Percentiles rank a stretch among this genome's conserved stretches.
These are phyloP conservation scores for Macadamia tetraphylla DNA, from an alignment of 164 flowering plant species.

Conservation along the genomic window DNA sequence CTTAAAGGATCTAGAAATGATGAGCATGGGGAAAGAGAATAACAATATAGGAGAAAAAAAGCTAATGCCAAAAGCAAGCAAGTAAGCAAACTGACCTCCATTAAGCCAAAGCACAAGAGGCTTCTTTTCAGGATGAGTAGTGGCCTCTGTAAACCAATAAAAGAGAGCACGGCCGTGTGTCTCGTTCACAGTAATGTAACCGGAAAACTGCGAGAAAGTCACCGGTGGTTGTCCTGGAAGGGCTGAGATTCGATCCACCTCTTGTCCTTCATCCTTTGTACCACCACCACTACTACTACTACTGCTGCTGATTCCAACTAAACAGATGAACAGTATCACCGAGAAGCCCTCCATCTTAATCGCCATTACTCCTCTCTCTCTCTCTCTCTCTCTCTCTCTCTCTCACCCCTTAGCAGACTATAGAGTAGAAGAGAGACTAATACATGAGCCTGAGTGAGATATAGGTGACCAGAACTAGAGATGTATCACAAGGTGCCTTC, in stretches of 20 bases:
- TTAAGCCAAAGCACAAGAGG: slow-evolving; percentile 94
- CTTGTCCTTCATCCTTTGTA: slow-evolving; percentile 22
- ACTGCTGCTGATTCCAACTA: slow-evolving; percentile 5
- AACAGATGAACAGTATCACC: slow-evolving; percentile 4
- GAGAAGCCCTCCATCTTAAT: slow-evolving; percentile 7
- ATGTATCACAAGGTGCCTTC: no score
- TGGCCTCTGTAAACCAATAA: slow-evolving; percentile 75
- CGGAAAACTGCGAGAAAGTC: slow-evolving; percentile 61
- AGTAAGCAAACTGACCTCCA: slow-evolving; percentile 54
- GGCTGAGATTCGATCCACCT: slow-evolving; percentile 39
- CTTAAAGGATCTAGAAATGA: neutral
- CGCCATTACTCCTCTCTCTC: slow-evolving; percentile 18
- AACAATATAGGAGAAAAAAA: neutral
- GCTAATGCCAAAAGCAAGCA: no score
- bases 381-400: slow-evolving; percentile 9
- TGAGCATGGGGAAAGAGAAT: neutral
- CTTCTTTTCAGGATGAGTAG: slow-evolving; percentile 29
- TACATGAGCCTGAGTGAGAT: neutral
- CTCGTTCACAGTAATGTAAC: slow-evolving; percentile 68
- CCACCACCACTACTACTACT: neutral
- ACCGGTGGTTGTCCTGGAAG: slow-evolving; percentile 83
- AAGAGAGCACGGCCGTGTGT: slow-evolving; percentile 69
- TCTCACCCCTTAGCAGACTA: no score
- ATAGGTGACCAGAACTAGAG: no score
- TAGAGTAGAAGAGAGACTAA: neutral